These are phyloP conservation scores for Lactifluus piperatus DNA, from an alignment of 768 basidiomycete genomes.

Conservation along the genomic window DNA sequence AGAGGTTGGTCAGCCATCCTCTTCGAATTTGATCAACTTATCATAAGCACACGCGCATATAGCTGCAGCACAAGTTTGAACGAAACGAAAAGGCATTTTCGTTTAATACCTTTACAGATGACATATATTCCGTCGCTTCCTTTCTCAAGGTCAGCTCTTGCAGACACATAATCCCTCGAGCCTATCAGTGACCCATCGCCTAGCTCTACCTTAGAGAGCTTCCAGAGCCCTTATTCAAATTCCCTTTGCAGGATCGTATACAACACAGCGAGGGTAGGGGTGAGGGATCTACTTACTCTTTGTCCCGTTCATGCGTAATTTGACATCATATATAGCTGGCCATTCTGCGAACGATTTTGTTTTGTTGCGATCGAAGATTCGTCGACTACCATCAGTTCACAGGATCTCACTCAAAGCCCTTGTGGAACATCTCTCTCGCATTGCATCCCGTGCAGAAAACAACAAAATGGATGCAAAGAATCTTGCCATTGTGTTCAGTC, in stretches of 20 bases:
- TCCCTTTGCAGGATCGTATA: slow-evolving; percentile 69
- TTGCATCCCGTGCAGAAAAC: slow-evolving; percentile 53
- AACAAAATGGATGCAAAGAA: slow-evolving; percentile 97
- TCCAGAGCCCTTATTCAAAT: slow-evolving; percentile 84
- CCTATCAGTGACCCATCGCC: neutral
- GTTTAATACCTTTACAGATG: slow-evolving; percentile 64
- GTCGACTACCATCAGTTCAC: slow-evolving; percentile 74
- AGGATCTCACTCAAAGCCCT: slow-evolving; percentile 75
- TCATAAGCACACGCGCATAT: slow-evolving; percentile 7
- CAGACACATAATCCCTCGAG: neutral
- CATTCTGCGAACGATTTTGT: slow-evolving; percentile 64
- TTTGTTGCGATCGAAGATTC: slow-evolving; percentile 79
- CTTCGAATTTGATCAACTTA: neutral
- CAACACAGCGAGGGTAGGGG: slow-evolving; percentile 75
- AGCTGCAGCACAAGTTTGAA: slow-evolving; percentile 85
- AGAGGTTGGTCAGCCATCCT: slow-evolving; percentile 40
- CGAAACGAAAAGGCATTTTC: slow-evolving; percentile 68
- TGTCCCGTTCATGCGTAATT: neutral
- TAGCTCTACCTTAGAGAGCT: slow-evolving; percentile 78
- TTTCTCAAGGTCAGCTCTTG: slow-evolving; percentile 61
- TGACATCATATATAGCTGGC: slow-evolving; percentile 39
- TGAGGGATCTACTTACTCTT: slow-evolving; percentile 25
- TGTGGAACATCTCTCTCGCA: slow-evolving; percentile 73
- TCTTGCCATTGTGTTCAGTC: slow-evolving; percentile 82
- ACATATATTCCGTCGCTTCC: slow-evolving; percentile 76